Evolutionary conservation across 345 rosid species (phyloP).

Genomic region (Camelina laxa): DNA sequence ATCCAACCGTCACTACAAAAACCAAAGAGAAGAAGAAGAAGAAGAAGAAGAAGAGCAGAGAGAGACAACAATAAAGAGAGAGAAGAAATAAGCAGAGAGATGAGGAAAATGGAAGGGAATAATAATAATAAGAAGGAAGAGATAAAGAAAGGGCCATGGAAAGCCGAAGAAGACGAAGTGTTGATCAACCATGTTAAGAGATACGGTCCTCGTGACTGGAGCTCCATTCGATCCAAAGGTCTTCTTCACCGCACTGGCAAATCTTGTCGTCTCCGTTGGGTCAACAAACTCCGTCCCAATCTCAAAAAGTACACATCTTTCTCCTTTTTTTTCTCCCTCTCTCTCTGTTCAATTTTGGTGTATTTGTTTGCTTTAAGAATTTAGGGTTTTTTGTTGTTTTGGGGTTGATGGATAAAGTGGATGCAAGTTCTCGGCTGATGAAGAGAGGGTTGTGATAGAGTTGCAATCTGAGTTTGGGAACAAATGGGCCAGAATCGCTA

Average conservation of each 20-base stretch:
- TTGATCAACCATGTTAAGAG: constrained; percentile 69
- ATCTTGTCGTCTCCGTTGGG: constrained; percentile 99
- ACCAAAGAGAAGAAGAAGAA: background rate
- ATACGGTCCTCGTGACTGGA: constrained; percentile 95
- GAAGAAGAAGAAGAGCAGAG: background rate
- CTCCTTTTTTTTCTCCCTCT: no score
- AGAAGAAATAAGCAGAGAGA: background rate
- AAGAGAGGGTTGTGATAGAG: constrained; percentile 88
- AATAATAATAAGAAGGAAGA: constrained; percentile 42
- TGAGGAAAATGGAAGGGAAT: constrained; percentile 51
- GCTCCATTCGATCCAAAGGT: constrained; percentile 99
- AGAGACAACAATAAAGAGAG: background rate
- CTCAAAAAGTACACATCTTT: constrained; percentile 60
- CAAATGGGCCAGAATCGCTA: constrained; percentile 96
- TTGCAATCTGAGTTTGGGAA: constrained; percentile 84
- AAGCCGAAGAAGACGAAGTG: constrained; percentile 86
- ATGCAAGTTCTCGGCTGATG: constrained; percentile 87
- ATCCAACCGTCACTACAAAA: constrained; percentile 49
- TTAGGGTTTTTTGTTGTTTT: background rate
- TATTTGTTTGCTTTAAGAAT: background rate
- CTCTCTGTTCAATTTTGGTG: background rate
- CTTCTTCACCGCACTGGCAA: constrained; percentile 84
- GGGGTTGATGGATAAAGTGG: constrained; percentile 51
- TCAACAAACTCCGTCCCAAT: constrained; percentile 92
- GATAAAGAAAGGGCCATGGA: constrained; percentile 92